phyloP scores from a whole-genome alignment of 305 asterid genomes.

The Fraxinus velutina region DNA sequence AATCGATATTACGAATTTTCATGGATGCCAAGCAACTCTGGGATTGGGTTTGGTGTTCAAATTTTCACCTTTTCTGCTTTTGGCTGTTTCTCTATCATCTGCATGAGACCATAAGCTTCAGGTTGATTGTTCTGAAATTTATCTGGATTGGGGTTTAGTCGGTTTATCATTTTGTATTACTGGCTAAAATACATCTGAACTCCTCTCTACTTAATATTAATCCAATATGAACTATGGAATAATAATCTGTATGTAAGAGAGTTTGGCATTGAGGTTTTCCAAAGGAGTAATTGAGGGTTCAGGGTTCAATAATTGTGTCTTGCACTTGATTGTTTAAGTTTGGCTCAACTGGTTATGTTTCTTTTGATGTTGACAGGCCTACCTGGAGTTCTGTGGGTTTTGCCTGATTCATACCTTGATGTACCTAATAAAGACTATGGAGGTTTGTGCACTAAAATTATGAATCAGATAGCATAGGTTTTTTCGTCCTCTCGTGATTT shows the following conservation, averaged over 20 bases:
- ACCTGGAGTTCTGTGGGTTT: slow-evolving; percentile 81
- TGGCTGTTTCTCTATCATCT: background rate
- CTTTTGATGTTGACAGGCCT: slow-evolving; percentile 38
- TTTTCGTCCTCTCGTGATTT: background rate
- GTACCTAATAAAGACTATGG: slow-evolving; percentile 31
- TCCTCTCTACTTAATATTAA: background rate
- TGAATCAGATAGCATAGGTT: background rate
- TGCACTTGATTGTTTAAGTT: background rate
- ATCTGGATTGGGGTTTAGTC: background rate
- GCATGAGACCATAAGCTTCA: background rate
- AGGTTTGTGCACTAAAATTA: slow-evolving; percentile 18
- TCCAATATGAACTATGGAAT: background rate
- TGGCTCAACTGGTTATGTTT: slow-evolving; percentile 21
- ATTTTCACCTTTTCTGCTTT: background rate
- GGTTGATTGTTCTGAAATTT: slow-evolving; percentile 9
- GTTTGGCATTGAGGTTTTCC: background rate
- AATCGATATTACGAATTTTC: background rate
- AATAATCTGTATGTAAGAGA: background rate
- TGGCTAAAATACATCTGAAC: background rate
- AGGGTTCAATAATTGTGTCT: background rate
- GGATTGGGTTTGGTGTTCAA: background rate
- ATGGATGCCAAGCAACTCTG: background rate
- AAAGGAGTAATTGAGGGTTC: background rate
- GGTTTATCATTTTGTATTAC: background rate
- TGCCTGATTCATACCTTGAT: slow-evolving; percentile 91